Percentiles rank a stretch among this genome's conserved stretches.
Conservation (phyloP, 2,329 filamentous ascomycete species). For the Xylaria sp. region DNA sequence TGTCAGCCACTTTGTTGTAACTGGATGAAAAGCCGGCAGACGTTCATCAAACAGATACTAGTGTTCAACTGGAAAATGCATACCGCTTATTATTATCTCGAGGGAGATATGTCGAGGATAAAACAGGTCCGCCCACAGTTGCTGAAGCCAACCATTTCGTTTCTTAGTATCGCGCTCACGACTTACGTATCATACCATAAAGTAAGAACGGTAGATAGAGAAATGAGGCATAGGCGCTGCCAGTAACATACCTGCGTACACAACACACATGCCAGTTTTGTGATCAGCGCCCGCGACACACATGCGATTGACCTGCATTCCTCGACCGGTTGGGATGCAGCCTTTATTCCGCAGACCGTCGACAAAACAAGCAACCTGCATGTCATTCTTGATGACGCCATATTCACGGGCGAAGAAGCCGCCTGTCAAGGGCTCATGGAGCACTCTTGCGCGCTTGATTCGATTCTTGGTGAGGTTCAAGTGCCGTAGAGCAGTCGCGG, state of each 20-base stretch:
- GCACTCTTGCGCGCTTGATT: conserved; percentile 51
- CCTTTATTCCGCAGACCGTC: conserved; percentile 54
- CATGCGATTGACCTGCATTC: conserved; percentile 51
- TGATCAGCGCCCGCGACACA: conserved; percentile 53
- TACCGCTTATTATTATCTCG: conserved; percentile 57
- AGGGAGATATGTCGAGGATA: conserved; percentile 56
- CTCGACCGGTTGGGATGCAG: conserved; percentile 38
- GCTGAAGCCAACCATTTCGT: background rate
- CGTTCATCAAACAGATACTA: background rate
- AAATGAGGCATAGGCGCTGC: background rate
- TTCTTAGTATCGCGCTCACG: conserved; percentile 25
- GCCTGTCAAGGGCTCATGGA: conserved; percentile 47
- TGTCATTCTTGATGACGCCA: conserved; percentile 44
- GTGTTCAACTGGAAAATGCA: conserved; percentile 11
- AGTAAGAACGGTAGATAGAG: background rate
- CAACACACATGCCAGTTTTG: conserved; percentile 54
- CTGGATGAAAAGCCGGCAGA: background rate
- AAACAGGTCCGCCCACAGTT: conserved; percentile 50
- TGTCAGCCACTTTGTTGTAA: background rate
- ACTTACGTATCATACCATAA: background rate
- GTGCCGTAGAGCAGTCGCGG: conserved; percentile 44
- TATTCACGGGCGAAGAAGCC: conserved; percentile 51
- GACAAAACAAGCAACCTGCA: conserved; percentile 53
- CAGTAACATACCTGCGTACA: conserved; percentile 56
- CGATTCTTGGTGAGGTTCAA: conserved; percentile 50